Evolutionary conservation across 495 filamentous ascomycete genomes (phyloP).

Genomic region (Aspergillus nidulans): DNA sequence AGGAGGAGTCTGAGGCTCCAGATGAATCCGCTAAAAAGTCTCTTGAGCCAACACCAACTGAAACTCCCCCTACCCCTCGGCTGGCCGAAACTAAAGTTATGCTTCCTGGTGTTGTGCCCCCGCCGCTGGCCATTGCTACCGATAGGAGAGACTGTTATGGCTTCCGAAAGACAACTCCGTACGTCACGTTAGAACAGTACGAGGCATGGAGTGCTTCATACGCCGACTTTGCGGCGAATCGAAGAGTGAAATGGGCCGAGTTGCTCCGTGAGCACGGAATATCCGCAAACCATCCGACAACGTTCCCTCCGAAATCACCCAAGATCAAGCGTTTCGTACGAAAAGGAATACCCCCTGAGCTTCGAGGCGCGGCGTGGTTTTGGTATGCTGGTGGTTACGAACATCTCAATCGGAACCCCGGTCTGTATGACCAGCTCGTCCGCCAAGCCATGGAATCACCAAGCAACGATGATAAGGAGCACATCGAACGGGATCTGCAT

Average conservation of each 20-base stretch:
- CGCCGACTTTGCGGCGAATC: conserved; percentile 59
- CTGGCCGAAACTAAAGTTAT: conserved; percentile 37
- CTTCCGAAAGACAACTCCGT: conserved; percentile 81
- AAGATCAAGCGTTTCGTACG: conserved; percentile 86
- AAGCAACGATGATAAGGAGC: conserved; percentile 70
- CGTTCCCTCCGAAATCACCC: conserved; percentile 72
- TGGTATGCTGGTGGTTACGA: conserved; percentile 91
- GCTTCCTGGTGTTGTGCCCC: conserved; percentile 40
- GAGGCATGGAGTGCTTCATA: conserved; percentile 77
- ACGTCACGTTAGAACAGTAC: conserved; percentile 71
- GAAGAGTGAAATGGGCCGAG: conserved; percentile 75
- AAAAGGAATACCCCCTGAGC: conserved; percentile 93
- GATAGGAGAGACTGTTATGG: conserved; percentile 75
- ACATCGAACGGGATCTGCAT: conserved; percentile 92
- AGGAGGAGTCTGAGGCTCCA: not conserved
- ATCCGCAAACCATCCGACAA: conserved; percentile 61
- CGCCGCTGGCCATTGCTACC: conserved; percentile 28
- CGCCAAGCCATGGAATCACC: conserved; percentile 57
- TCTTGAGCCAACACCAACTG: conserved; percentile 21
- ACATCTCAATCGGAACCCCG: conserved; percentile 65
- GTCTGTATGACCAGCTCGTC: conserved; percentile 69
- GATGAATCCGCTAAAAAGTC: not conserved
- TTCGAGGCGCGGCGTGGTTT: conserved; percentile 93
- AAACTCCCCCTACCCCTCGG: conserved; percentile 17
- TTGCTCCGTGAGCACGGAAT: conserved; percentile 74